A percentile compares a stretch with the other conserved stretches of the same genome.
Evolutionary conservation across 306 rosid species (phyloP).

Genomic region (Cicer judaicum): DNA sequence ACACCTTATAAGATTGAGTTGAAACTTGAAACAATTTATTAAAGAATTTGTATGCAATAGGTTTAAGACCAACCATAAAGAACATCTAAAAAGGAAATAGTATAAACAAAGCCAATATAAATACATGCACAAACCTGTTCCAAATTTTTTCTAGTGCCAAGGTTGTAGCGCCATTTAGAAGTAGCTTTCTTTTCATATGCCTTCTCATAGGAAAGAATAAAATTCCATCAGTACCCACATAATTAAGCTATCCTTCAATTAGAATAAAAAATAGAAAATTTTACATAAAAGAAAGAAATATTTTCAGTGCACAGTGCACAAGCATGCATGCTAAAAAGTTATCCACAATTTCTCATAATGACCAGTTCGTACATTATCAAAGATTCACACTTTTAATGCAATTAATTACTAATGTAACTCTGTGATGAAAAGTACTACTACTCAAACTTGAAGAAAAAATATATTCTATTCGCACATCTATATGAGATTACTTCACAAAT

Average conservation of each 20-base stretch:
- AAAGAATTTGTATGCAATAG: not conserved
- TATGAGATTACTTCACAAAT: no score
- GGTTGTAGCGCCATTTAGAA: constrained; percentile 97
- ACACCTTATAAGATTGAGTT: not conserved
- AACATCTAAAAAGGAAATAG: no score
- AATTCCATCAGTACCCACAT: constrained; percentile 43
- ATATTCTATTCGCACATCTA: not conserved
- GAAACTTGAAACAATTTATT: not conserved
- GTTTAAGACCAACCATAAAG: not conserved
- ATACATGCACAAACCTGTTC: constrained; percentile 77
- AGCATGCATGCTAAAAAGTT: not conserved
- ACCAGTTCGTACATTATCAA: not conserved
- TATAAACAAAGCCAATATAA: no score
- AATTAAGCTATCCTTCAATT: not conserved
- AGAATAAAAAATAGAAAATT: not conserved
- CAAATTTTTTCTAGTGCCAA: constrained; percentile 90
- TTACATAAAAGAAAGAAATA: not conserved
- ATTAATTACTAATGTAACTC: not conserved
- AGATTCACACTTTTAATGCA: constrained; percentile 25
- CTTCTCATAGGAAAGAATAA: constrained; percentile 48
- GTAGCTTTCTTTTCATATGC: constrained; percentile 97
- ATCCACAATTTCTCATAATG: not conserved
- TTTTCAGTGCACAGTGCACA: constrained; percentile 23
- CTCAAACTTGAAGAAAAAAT: not conserved
- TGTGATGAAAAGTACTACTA: not conserved